Conservation (phyloP, 78 protist species). For the Dictyostelium intermedium region DNA sequence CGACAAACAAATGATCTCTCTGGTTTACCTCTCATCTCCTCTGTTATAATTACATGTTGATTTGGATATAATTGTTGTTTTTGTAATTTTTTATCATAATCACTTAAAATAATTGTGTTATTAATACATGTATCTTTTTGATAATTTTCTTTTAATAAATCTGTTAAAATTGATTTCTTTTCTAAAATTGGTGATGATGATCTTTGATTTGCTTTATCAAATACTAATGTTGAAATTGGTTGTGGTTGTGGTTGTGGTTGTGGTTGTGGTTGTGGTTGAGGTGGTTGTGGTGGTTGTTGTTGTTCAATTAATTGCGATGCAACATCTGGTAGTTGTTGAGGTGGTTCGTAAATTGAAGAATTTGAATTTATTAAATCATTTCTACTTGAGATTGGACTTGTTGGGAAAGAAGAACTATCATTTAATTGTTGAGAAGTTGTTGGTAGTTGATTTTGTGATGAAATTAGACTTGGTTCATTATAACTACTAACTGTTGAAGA, state of each 20-base stretch:
- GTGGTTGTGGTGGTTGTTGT: neutral
- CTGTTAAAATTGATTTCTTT: constrained; percentile 34
- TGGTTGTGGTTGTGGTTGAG: neutral
- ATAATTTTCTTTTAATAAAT: constrained; percentile 24
- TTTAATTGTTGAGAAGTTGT: neutral
- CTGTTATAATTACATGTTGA: neutral
- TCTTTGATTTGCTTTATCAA: neutral
- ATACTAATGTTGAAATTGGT: neutral
- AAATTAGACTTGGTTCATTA: neutral
- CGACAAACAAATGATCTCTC: constrained; percentile 50
- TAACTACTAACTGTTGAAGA: neutral
- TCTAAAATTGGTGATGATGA: constrained; percentile 15
- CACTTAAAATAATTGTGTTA: neutral
- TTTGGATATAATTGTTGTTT: neutral
- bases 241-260: neutral
- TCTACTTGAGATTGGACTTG: neutral
- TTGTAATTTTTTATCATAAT: neutral
- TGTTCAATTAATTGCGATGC: neutral
- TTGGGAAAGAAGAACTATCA: neutral
- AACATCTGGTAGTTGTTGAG: neutral
- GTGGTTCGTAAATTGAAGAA: constrained; percentile 4
- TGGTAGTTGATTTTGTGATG: neutral
- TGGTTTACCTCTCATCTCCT: neutral
- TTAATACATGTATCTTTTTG: constrained; percentile 15
- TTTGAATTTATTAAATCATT: neutral